phyloP scores from a whole-genome alignment of 306 rosid genomes.

The Dicorynia guianensis region DNA sequence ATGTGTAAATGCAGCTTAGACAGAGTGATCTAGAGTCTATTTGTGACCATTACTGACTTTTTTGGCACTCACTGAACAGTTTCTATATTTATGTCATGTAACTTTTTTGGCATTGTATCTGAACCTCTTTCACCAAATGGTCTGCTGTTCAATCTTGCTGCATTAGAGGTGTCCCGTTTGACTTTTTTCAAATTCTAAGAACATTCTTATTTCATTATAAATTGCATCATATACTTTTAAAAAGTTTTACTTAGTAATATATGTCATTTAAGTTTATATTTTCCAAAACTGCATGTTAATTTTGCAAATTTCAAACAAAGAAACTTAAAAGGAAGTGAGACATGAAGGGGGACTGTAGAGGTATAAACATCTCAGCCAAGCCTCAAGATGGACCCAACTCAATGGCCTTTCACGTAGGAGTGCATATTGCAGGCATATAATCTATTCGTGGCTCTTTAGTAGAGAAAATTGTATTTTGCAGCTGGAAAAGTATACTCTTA shows the following conservation, averaged over 20 bases:
- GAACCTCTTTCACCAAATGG: not conserved
- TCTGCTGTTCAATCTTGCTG: not conserved
- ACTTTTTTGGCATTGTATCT: not conserved
- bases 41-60: no score
- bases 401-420: not conserved
- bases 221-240: no score
- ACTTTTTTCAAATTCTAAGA: no score
- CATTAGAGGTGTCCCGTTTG: no score
- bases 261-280: no score
- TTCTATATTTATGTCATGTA: not conserved
- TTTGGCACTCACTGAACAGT: not conserved
- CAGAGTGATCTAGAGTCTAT: no score
- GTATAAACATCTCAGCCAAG: not conserved
- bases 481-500: not conserved
- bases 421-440: not conserved
- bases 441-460: slow-evolving; percentile 9
- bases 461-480: slow-evolving; percentile 15
- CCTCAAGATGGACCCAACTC: not conserved
- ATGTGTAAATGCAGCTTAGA: no score
- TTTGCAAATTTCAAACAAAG: no score
- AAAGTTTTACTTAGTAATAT: no score
- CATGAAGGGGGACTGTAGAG: not conserved
- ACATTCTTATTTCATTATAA: no score
- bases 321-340: not conserved
- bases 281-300: no score